phyloP scores from a whole-genome alignment of 345 rosid genomes.

The Moringa oleifera region DNA sequence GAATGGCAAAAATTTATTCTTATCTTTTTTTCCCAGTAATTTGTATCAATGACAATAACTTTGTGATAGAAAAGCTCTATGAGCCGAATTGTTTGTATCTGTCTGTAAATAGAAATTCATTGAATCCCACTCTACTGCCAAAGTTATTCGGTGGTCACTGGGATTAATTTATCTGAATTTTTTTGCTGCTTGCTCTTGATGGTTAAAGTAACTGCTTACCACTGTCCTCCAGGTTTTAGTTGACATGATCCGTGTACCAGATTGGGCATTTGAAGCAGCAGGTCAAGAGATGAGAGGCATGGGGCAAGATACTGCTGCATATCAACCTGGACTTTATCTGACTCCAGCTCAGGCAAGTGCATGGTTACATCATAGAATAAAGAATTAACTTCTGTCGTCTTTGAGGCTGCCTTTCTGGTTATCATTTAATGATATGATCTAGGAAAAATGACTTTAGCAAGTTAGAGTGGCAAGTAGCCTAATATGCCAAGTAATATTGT shows the following conservation, averaged over 20 bases:
- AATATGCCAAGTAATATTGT: background rate
- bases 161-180: background rate
- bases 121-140: too few species aligned
- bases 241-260: conserved; percentile 94
- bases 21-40: too few species aligned
- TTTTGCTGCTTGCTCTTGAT: background rate
- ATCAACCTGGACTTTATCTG: conserved; percentile 96
- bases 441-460: background rate
- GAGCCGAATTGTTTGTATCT: too few species aligned
- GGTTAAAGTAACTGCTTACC: background rate
- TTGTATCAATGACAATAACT: too few species aligned
- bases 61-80: too few species aligned
- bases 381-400: background rate
- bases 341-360: conserved; percentile 78
- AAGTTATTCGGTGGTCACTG: too few species aligned
- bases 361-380: background rate
- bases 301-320: conserved; percentile 84
- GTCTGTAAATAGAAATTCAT: too few species aligned
- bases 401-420: background rate
- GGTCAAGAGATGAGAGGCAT: conserved; percentile 98
- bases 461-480: background rate
- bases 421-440: background rate
- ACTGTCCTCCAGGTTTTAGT: conserved; percentile 61
- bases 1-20: too few species aligned
- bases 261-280: conserved; percentile 99